phyloP scores from a whole-genome alignment of 805 yeast genomes.

The Wickerhamomyces chambardii region DNA sequence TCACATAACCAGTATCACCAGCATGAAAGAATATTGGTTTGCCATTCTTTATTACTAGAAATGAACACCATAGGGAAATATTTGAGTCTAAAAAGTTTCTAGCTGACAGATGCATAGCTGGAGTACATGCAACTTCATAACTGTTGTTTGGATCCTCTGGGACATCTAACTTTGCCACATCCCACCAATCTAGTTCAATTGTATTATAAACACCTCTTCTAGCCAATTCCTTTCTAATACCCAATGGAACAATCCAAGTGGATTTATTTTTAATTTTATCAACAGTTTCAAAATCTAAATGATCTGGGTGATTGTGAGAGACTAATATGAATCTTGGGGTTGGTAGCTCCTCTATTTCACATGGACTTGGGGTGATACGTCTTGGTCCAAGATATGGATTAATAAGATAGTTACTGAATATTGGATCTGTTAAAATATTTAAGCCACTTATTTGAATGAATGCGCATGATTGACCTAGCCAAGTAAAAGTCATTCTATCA shows the following conservation, averaged over 20 bases:
- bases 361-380: conserved; percentile 74
- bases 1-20: conserved; percentile 90
- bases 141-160: conserved; percentile 28
- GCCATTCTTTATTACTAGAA: conserved; percentile 55
- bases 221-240: conserved; percentile 53
- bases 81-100: conserved; percentile 75
- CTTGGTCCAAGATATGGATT: conserved; percentile 68
- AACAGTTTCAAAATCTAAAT: conserved; percentile 61
- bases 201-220: conserved; percentile 51
- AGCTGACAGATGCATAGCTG: conserved; percentile 98
- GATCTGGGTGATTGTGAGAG: conserved; percentile 95
- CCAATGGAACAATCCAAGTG: conserved; percentile 84
- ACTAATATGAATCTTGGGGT: conserved; percentile 67
- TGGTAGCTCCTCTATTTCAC: conserved; percentile 53
- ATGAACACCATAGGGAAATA: conserved; percentile 83
- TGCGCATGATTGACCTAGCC: conserved; percentile 93
- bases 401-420: conserved; percentile 60
- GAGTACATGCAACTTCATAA: conserved; percentile 81
- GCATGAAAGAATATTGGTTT: conserved; percentile 79
- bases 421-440: conserved; percentile 82
- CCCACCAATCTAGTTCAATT: conserved; percentile 94
- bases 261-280: conserved; percentile 44
- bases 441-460: conserved; percentile 60
- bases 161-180: conserved; percentile 34
- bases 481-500: conserved; percentile 59